Percentiles rank a stretch among this genome's conserved stretches.
phyloP scores from a whole-genome alignment of 1,139 yeast genomes.

The Suhomyces kunorum region DNA sequence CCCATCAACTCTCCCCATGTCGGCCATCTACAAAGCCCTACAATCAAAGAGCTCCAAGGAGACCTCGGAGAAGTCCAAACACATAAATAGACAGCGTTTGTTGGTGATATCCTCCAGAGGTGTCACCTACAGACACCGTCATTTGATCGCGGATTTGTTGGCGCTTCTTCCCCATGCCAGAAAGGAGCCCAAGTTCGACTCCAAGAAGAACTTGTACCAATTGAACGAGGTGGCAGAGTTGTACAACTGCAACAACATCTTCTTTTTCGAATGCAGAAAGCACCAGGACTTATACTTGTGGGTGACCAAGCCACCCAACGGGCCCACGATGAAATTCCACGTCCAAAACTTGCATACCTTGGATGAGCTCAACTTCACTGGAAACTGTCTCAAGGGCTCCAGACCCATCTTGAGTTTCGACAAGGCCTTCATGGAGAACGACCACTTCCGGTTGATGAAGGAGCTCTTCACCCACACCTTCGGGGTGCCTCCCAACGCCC shows the following conservation, averaged over 20 bases:
- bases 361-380: slow-evolving; percentile 94
- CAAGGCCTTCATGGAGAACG: slow-evolving; percentile 57
- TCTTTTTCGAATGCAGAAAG: slow-evolving; percentile 94
- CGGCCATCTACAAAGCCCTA: slow-evolving; percentile 69
- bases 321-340: slow-evolving; percentile 94
- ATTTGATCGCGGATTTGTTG: slow-evolving; percentile 79
- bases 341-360: slow-evolving; percentile 93
- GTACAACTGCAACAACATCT: slow-evolving; percentile 93
- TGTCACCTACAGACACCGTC: slow-evolving; percentile 92
- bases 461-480: slow-evolving; percentile 84
- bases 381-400: slow-evolving; percentile 93
- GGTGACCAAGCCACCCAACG: slow-evolving; percentile 96
- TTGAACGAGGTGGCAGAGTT: slow-evolving; percentile 94
- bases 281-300: slow-evolving; percentile 94
- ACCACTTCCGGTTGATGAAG: slow-evolving; percentile 72
- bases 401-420: slow-evolving; percentile 95
- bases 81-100: slow-evolving; percentile 77
- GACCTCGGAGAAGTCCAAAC: slow-evolving; percentile 50
- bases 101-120: slow-evolving; percentile 92
- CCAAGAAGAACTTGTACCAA: slow-evolving; percentile 84
- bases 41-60: slow-evolving; percentile 51
- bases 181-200: slow-evolving; percentile 94
- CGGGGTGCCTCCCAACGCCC: slow-evolving; percentile 96
- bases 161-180: slow-evolving; percentile 89
- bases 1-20: slow-evolving; percentile 37